Evolutionary conservation across 2,329 filamentous ascomycete genomes (phyloP), one percentile per base, ranked within the genome.

Genomic region (Hymenoscyphus scutula): DNA sequence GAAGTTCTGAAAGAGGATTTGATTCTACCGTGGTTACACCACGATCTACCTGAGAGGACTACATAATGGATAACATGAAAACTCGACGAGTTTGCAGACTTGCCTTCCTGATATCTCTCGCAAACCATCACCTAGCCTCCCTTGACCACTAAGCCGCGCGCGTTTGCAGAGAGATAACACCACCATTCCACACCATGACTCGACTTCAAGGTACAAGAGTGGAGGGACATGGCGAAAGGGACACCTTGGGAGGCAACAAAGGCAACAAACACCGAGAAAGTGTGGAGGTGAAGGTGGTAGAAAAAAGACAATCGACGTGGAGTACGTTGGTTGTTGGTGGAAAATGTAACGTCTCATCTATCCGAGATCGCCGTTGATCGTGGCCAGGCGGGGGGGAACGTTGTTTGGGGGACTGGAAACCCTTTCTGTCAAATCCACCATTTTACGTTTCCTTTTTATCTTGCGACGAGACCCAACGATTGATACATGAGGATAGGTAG

Each of bases 331-430:
- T 37, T 38, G 45, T 37, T 60, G 58, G 51, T 63, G n/a, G 48
- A 64, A 61, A 60, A 70, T 70, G 68, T 70, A 70, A 70, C 68
- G 68, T 70, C 68, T 63, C 68, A 69, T 68, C 54, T 58, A 61
- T 53, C 57, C 45, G 57, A 51, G 38, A 60, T 62, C 30, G 54
- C 62, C 66, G 65, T 54, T 58, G 62, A 48, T 62, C 45, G 62
- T 61, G 32, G 27, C 53, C 15, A 41, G n/a, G n/a, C n/a, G n/a
- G 25, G 38, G 19, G 41, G 59, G 59, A 61, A 61, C 59, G 59
- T 61, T 61, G 58, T 41, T 38, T 23, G n/a, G 30, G 23, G 13
- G 25, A 15, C 13, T 19, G 11, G n/a, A 37, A 25, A 41, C n/a
- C n/a, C n/a, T 19, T 8, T 38, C 23, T 23, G 34, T 48, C 41